A percentile compares a stretch with the other conserved stretches of the same genome.
Conservation (phyloP, 176 grass and related monocot genomes). For the Poa annua region DNA sequence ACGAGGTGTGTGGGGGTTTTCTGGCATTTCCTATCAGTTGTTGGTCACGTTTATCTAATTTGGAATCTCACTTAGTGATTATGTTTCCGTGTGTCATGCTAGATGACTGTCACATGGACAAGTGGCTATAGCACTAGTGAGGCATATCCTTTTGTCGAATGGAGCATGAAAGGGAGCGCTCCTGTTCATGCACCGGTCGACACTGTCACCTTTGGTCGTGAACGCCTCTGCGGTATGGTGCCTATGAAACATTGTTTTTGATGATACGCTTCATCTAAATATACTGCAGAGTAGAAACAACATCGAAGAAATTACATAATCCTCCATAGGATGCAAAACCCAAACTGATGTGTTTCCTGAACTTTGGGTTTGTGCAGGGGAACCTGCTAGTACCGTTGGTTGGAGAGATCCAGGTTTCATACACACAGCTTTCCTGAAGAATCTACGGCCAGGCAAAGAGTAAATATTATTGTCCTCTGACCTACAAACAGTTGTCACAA, state of each 20-base stretch:
- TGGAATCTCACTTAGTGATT: neutral
- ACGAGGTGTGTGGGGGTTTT: conserved; percentile 57
- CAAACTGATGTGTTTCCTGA: too few relatives aligned
- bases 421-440: conserved; percentile 79
- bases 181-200: conserved; percentile 50
- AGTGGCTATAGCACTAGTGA: conserved; percentile 77
- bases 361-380: conserved; percentile 49
- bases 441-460: conserved; percentile 78
- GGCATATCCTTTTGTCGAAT: conserved; percentile 86
- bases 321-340: neutral
- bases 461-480: conserved; percentile 31
- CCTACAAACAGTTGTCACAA: neutral
- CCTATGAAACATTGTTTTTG: neutral
- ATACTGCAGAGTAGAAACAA: neutral
- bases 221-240: conserved; percentile 74
- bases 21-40: neutral
- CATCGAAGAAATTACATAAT: neutral
- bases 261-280: neutral
- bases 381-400: conserved; percentile 82
- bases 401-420: conserved; percentile 97
- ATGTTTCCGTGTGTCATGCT: neutral
- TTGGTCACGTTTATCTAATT: neutral
- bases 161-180: conserved; percentile 58
- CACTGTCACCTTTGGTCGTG: conserved; percentile 70
- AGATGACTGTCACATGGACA: conserved; percentile 99